Base-by-base conservation (phyloP, 805 yeast species). In the Kodamaea sagamina region DNA sequence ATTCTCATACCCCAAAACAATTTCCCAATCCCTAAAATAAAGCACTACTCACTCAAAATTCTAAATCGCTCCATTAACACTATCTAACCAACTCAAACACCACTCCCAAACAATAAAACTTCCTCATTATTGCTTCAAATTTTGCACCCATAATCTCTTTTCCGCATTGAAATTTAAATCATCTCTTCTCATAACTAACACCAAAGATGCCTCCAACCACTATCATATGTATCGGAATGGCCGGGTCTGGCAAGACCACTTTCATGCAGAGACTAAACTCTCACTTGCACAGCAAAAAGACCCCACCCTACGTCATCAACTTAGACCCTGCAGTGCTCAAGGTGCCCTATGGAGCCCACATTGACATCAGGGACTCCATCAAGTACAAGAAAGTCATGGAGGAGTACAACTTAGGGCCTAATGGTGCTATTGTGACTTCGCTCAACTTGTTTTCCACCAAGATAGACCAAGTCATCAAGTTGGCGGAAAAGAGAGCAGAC, bases 391-490 rank as follows among this genome's bases (percentile, higher is more conserved):
- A 93, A 58, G 98, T 93, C 34, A 93, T 92, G 98, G 93, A 89
- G 54, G 90, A 90, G 59, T 88, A 92, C 61, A 85, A 87, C 46
- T 65, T 93, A 45, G 99, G 99, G 0, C 99, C 99, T 10, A 93
- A 93, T 60, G 99, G 99, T 44, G 98, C 98, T 2, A 93, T 93
- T 59, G 96, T 95, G 50, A 93, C 99, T 0, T 88, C 96, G 15
- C 72, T 93, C 48, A 93, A 93, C 60, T 70, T 93, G 40, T 93
- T 93, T 59, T 74, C 97, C 38, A 93, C 99, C 10, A 93, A 93
- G 65, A 89, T 93, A 45, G 99, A 93, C 62, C 99, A 93, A 67
- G 97, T 93, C 4, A 82, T 93, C 38, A 77, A 78, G 28, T 71
- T 93, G 28, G 86, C 92, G 15, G 96, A 89, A 57, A 89, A 89